Evolutionary conservation across 2,329 filamentous ascomycete genomes (phyloP).

Genomic region (Paracoccidioides lutzii): DNA sequence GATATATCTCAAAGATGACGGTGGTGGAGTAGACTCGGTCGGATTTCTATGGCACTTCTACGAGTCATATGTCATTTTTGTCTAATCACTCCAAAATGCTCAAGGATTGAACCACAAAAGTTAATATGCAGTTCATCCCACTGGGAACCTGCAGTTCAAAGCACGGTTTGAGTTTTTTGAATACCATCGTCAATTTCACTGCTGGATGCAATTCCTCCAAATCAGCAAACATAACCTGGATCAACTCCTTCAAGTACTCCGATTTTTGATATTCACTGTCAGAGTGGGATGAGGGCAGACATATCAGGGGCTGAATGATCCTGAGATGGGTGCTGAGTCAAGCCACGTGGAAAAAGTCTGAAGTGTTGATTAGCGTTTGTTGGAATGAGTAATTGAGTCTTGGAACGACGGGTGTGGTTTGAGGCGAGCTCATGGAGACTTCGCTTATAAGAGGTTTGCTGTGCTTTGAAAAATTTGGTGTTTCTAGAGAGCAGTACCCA

Average conservation of each 20-base stretch:
- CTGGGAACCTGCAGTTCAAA: neutral
- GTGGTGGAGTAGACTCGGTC: neutral
- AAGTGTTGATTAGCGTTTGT: neutral
- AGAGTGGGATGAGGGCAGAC: neutral
- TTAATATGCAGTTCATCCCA: neutral
- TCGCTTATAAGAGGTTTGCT: neutral
- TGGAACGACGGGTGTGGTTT: neutral
- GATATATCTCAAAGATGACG: neutral
- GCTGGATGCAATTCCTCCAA: neutral
- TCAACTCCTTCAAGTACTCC: neutral
- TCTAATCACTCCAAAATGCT: neutral
- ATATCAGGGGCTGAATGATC: neutral
- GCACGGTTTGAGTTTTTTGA: neutral
- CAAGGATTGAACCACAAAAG: constrained; percentile 2
- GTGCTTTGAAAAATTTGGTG: neutral
- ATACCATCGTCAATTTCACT: neutral
- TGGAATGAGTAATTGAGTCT: neutral
- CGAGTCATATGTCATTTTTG: neutral
- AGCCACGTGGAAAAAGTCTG: neutral
- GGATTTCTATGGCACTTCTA: neutral
- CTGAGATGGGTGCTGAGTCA: neutral
- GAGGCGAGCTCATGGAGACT: neutral
- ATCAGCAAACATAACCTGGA: neutral
- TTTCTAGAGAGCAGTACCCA: neutral
- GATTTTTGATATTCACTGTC: neutral